These are phyloP conservation scores for Neospermospora avenae DNA, from an alignment of 2,329 filamentous ascomycete genomes.

Conservation along the genomic window DNA sequence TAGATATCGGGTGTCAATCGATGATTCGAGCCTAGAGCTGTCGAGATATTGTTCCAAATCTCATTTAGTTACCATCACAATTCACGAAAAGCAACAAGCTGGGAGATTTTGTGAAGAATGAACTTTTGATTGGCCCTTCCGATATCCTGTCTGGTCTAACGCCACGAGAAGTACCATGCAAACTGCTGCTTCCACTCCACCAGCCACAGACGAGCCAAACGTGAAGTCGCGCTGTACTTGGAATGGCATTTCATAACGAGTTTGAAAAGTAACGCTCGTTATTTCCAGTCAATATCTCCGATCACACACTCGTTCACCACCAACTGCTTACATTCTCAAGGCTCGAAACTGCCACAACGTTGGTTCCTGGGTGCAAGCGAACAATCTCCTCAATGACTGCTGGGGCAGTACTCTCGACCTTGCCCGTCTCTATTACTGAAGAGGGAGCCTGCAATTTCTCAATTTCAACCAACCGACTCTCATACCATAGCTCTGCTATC, in stretches of 20 bases:
- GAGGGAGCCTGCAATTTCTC: not conserved
- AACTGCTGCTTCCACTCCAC: not conserved
- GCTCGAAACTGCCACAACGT: not conserved
- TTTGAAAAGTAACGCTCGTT: not conserved
- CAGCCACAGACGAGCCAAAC: not conserved
- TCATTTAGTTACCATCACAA: too few relatives aligned
- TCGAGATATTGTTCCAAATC: too few relatives aligned
- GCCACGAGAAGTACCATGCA: not conserved
- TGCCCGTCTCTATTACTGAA: not conserved
- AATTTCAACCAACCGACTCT: not conserved
- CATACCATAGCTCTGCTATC: not conserved
- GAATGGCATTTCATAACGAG: not conserved
- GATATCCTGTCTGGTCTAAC: not conserved
- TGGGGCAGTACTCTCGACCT: not conserved
- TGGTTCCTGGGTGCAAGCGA: not conserved
- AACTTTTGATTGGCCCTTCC: not conserved
- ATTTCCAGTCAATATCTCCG: not conserved
- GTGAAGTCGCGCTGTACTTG: not conserved
- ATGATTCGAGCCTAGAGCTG: too few relatives aligned
- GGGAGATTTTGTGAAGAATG: not conserved
- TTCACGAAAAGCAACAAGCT: too few relatives aligned
- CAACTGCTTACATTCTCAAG: not conserved
- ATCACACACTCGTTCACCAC: not conserved
- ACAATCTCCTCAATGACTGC: not conserved
- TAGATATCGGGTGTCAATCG: too few relatives aligned